Evolutionary conservation across 2,329 filamentous ascomycete genomes (phyloP).

Genomic region (Sordariomycetes sp.): DNA sequence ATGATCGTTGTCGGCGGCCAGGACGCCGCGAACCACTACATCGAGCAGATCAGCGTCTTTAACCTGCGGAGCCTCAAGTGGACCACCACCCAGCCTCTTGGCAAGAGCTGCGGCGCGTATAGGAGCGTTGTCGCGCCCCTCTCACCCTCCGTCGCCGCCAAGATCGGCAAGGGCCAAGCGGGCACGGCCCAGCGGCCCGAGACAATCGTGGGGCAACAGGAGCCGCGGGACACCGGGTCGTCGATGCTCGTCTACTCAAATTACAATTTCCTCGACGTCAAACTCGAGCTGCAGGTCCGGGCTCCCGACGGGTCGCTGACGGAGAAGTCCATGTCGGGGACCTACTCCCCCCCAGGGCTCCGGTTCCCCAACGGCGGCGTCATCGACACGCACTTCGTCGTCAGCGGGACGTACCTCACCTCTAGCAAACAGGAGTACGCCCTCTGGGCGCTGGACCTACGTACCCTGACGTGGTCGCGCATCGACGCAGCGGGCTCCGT

Average conservation of each 20-base stretch:
- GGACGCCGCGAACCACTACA: conserved; percentile 96
- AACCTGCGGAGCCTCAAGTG: conserved; percentile 91
- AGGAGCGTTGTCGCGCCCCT: conserved; percentile 87
- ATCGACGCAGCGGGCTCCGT: conserved; percentile 92
- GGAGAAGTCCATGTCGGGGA: conserved; percentile 80
- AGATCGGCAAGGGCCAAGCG: conserved; percentile 48
- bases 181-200: conserved; percentile 27
- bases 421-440: conserved; percentile 98
- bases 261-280: conserved; percentile 97
- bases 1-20: conserved; percentile 97
- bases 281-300: conserved; percentile 83
- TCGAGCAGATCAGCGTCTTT: conserved; percentile 97
- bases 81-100: conserved; percentile 78
- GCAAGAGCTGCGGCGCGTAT: conserved; percentile 91
- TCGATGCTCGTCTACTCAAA: conserved; percentile 98
- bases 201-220: conserved; percentile 30
- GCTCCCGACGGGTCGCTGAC: conserved; percentile 69
- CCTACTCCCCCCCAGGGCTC: conserved; percentile 79
- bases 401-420: conserved; percentile 92
- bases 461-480: conserved; percentile 81
- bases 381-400: conserved; percentile 91
- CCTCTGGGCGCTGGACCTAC: conserved; percentile 84
- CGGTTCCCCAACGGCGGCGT: conserved; percentile 93
- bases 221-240: conserved; percentile 42
- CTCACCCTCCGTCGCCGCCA: conserved; percentile 47